phyloP scores from a whole-genome alignment of 1,284 basidiomycete genomes.

The Tylopilus sp. region DNA sequence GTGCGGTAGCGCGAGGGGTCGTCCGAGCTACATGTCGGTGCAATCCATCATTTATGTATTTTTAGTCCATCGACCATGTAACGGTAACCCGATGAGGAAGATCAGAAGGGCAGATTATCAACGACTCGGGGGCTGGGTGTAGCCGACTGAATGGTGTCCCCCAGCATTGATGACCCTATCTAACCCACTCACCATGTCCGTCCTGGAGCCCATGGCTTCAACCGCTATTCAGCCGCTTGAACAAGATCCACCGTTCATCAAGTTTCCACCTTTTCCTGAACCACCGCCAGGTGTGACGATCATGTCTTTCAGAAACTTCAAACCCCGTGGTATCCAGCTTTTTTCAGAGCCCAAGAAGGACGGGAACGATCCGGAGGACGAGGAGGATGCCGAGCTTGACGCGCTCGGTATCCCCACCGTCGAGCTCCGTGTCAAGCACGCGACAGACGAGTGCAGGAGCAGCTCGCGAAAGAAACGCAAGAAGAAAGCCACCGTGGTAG shows the following conservation, averaged over 20 bases:
- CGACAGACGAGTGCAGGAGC: conserved; percentile 47
- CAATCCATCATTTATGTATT: conserved; percentile 10
- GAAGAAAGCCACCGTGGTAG: conserved; percentile 36
- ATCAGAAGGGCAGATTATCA: neutral
- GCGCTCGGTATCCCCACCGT: conserved; percentile 64
- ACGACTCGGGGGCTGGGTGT: no score
- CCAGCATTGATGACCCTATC: no score
- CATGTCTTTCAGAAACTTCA: conserved; percentile 56
- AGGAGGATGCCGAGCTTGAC: conserved; percentile 52
- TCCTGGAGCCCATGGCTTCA: conserved; percentile 13
- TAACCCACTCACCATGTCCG: no score
- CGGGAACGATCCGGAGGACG: conserved; percentile 35
- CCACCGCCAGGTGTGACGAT: conserved; percentile 50
- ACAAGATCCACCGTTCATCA: conserved; percentile 25
- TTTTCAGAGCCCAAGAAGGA: conserved; percentile 25
- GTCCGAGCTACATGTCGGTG: neutral
- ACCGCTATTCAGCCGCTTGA: conserved; percentile 4
- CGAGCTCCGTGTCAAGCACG: conserved; percentile 49
- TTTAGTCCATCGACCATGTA: neutral
- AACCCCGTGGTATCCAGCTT: conserved; percentile 55
- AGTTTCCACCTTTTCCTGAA: conserved; percentile 61
- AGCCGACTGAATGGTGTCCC: conserved; percentile 26
- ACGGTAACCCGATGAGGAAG: conserved; percentile 17
- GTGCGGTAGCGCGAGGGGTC: conserved; percentile 38
- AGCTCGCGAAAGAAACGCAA: conserved; percentile 36